Evolutionary conservation across 2,329 filamentous ascomycete species (phyloP).

Genomic region (Fusarium sp.): DNA sequence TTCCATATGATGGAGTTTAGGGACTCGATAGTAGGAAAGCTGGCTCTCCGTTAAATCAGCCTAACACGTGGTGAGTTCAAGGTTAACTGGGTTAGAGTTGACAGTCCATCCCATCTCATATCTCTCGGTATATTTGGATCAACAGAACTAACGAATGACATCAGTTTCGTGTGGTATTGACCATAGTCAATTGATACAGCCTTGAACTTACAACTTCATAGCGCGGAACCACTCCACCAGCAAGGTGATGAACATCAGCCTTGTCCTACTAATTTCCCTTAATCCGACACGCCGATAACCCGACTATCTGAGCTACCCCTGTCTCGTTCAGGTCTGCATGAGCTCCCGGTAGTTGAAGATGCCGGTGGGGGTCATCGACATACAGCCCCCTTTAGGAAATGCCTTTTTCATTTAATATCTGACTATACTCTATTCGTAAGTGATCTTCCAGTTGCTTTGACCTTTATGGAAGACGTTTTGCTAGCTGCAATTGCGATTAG

Average conservation of each 20-base stretch:
- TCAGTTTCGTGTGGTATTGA: slow-evolving; percentile 20
- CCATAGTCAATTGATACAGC: not conserved
- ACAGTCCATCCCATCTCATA: not conserved
- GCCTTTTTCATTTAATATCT: not conserved
- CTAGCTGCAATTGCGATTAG: slow-evolving; percentile 36
- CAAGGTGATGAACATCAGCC: not conserved
- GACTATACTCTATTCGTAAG: slow-evolving; percentile 5
- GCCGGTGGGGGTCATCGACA: not conserved
- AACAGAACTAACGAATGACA: slow-evolving; percentile 18
- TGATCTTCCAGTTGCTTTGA: slow-evolving; percentile 21
- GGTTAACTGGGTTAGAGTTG: not conserved
- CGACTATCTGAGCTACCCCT: not conserved
- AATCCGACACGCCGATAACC: not conserved
- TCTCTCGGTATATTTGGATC: slow-evolving; percentile 15
- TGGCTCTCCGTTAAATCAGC: too few relatives aligned
- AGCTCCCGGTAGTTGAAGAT: slow-evolving; percentile 3
- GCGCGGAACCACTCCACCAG: not conserved
- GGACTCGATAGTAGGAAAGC: too few relatives aligned
- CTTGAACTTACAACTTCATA: not conserved
- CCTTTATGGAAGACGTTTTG: slow-evolving; percentile 16
- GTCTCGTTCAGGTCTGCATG: too few relatives aligned
- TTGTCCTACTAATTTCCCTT: not conserved
- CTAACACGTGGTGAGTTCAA: not conserved
- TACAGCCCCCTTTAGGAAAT: not conserved
- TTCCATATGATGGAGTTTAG: too few relatives aligned